Percentiles rank a stretch among this genome's conserved stretches.
Conservation (phyloP, 169 alveolate genomes). For the Cryptosporidium andersoni region DNA sequence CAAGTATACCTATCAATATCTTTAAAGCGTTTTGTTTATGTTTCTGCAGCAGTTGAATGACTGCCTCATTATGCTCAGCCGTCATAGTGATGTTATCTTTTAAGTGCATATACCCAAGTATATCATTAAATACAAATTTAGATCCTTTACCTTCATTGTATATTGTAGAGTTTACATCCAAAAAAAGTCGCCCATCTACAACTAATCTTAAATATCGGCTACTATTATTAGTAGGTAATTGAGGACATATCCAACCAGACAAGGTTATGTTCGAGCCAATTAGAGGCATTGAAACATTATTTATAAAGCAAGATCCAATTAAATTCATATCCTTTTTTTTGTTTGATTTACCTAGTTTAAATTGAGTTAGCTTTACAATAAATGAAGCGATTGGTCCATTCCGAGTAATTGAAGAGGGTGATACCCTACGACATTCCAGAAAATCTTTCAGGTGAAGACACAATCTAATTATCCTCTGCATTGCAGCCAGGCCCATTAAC, state of each 20-base stretch:
- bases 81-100: conserved; percentile 2
- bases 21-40: conserved; percentile 28
- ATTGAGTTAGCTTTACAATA: conserved; percentile 4
- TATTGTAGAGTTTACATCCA: conserved; percentile 25
- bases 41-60: conserved; percentile 7
- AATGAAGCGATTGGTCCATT: conserved; percentile 63
- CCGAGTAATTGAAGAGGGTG: conserved; percentile 20
- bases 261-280: background rate
- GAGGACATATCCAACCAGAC: conserved; percentile 25
- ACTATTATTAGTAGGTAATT: background rate
- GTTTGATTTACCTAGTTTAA: background rate
- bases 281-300: too few species aligned
- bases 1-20: too few species aligned
- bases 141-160: background rate
- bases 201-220: conserved; percentile 8
- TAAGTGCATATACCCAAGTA: conserved; percentile 30
- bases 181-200: conserved; percentile 58
- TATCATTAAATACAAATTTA: conserved; percentile 32
- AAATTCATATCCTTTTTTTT: background rate
- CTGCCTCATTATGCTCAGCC: conserved; percentile 13
- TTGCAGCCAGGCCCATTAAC: conserved; percentile 59
- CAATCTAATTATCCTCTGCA: conserved; percentile 51
- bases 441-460: conserved; percentile 17
- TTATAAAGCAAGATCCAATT: background rate
- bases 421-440: conserved; percentile 25